Evolutionary conservation across 768 basidiomycete species (phyloP).

Genomic region (Tephrocybe sp.): DNA sequence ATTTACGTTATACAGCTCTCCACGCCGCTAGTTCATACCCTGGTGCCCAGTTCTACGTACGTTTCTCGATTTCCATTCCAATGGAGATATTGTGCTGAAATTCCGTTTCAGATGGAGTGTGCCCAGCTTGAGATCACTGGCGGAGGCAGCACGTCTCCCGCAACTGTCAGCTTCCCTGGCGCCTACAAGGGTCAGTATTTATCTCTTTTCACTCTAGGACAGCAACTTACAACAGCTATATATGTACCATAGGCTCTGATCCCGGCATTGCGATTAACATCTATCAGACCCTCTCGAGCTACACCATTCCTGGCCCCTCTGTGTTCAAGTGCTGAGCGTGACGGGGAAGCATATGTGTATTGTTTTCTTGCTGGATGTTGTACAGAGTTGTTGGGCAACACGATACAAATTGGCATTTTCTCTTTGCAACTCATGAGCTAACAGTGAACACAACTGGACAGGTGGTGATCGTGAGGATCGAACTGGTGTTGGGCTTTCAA

Average conservation of each 20-base stretch:
- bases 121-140: conserved; percentile 47
- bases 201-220: too few relatives aligned
- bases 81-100: not conserved
- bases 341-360: too few relatives aligned
- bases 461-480: too few relatives aligned
- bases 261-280: conserved; percentile 49
- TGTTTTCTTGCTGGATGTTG: too few relatives aligned
- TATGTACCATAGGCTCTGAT: conserved; percentile 30
- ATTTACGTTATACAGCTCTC: conserved; percentile 30
- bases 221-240: too few relatives aligned
- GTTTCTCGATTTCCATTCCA: conserved; percentile 13
- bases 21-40: conserved; percentile 46
- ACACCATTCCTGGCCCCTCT: conserved; percentile 41
- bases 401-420: too few relatives aligned
- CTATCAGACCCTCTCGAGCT: conserved; percentile 40
- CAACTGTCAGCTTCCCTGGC: conserved; percentile 49
- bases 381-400: not conserved
- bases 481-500: too few relatives aligned
- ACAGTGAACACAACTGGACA: too few relatives aligned
- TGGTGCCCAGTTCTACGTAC: conserved; percentile 58
- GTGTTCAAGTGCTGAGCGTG: conserved; percentile 34
- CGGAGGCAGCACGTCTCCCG: conserved; percentile 39
- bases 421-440: too few relatives aligned
- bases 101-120: conserved; percentile 40
- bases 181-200: conserved; percentile 35